These are phyloP conservation scores for Achlya hypogyna DNA, from an alignment of 352 stramenopile species.

Conservation along the genomic window DNA sequence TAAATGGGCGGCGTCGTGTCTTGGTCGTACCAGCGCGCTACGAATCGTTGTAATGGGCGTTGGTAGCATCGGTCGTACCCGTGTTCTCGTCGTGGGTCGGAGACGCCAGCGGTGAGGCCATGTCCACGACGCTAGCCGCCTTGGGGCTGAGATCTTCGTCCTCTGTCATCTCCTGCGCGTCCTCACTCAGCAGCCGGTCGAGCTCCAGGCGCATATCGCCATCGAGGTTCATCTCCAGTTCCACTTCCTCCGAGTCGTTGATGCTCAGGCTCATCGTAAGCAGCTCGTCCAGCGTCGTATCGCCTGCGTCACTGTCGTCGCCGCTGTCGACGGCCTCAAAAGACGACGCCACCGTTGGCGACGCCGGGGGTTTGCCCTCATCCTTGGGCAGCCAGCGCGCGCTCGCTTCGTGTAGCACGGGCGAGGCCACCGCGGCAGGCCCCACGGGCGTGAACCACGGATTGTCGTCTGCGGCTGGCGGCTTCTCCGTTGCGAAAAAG, in stretches of 20 bases:
- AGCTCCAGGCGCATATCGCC: constrained; percentile 64
- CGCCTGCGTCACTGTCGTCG: constrained; percentile 38
- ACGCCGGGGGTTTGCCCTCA: background rate
- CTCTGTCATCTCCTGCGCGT: constrained; percentile 29
- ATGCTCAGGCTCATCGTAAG: constrained; percentile 21
- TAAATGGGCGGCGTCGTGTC: constrained; percentile 55
- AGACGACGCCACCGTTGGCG: constrained; percentile 2
- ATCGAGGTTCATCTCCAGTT: constrained; percentile 75
- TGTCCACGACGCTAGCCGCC: background rate
- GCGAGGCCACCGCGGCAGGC: background rate
- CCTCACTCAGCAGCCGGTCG: constrained; percentile 54
- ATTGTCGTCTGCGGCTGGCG: constrained; percentile 18
- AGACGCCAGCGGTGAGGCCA: constrained; percentile 25
- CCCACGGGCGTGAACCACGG: constrained; percentile 53
- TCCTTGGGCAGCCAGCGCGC: constrained; percentile 4
- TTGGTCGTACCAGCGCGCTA: constrained; percentile 16
- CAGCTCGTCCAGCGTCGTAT: constrained; percentile 41
- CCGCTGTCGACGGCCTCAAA: constrained; percentile 24
- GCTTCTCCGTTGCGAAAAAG: constrained; percentile 45
- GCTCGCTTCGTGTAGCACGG: constrained; percentile 8
- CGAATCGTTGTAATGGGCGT: constrained; percentile 6
- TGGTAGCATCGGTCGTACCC: constrained; percentile 13
- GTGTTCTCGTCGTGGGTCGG: constrained; percentile 43
- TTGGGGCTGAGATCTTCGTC: constrained; percentile 25
- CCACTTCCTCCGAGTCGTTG: constrained; percentile 37